These are phyloP conservation scores for Beauveria asiatica DNA, from an alignment of 2,329 filamentous ascomycete genomes.

Conservation along the genomic window DNA sequence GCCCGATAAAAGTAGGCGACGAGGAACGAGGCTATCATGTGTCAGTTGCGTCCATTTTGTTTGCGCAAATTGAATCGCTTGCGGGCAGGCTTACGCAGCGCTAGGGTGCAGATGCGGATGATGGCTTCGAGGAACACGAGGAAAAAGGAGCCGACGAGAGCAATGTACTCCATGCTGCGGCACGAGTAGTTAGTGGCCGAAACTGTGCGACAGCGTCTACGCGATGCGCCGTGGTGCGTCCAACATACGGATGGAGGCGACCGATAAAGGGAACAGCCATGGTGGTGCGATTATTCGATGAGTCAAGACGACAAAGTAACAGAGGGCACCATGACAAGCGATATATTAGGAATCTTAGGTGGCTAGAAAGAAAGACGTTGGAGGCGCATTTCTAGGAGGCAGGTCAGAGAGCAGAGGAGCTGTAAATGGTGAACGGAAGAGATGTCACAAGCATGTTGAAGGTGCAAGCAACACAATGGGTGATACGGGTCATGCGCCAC, in stretches of 20 bases:
- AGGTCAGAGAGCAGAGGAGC: not conserved
- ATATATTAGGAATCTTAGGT: not conserved
- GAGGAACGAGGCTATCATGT: slow-evolving; percentile 58
- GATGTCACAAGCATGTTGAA: slow-evolving; percentile 16
- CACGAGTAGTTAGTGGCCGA: slow-evolving; percentile 2
- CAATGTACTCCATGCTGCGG: slow-evolving; percentile 72
- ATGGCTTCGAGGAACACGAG: slow-evolving; percentile 76
- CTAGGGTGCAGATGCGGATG: slow-evolving; percentile 78
- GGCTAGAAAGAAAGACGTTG: not conserved
- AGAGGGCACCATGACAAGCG: slow-evolving; percentile 2
- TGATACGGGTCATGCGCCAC: no score
- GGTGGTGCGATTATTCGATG: slow-evolving; percentile 12
- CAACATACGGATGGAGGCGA: slow-evolving; percentile 41
- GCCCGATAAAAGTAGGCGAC: slow-evolving; percentile 75
- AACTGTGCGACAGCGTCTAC: slow-evolving; percentile 2
- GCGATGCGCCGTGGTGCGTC: not conserved
- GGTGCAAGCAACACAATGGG: not conserved
- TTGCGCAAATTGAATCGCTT: not conserved
- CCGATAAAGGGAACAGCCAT: slow-evolving; percentile 48
- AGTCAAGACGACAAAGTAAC: not conserved
- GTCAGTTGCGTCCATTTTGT: slow-evolving; percentile 13
- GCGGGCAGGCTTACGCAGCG: slow-evolving; percentile 56
- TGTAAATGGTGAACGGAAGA: not conserved
- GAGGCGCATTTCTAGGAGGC: not conserved
- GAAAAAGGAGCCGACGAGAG: slow-evolving; percentile 73